Percentiles rank a stretch among this genome's conserved stretches.
phyloP scores from a whole-genome alignment of 2,329 filamentous ascomycete species.

The Westerdykella sp. region DNA sequence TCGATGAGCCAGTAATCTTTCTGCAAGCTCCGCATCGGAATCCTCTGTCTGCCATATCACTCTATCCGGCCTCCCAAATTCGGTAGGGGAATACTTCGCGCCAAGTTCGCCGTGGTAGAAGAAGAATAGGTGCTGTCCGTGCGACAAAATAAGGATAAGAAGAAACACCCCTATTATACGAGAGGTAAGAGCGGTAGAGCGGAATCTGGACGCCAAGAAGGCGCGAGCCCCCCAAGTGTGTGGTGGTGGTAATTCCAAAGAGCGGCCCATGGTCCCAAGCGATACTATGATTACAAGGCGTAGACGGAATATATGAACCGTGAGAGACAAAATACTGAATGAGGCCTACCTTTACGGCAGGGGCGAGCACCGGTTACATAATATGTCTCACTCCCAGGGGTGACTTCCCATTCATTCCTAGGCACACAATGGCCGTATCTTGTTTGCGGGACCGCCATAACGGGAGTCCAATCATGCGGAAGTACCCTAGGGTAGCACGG shows the following conservation, averaged over 20 bases:
- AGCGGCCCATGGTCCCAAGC: constrained; percentile 7
- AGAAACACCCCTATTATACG: constrained; percentile 9
- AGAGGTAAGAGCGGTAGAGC: constrained; percentile 1
- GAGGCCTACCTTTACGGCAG: no score
- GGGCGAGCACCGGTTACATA: neutral
- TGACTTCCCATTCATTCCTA: neutral
- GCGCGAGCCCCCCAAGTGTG: neutral
- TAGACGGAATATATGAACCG: no score
- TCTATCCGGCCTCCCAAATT: constrained; percentile 8
- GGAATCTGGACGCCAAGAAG: neutral
- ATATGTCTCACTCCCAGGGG: neutral
- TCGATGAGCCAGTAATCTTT: constrained; percentile 16
- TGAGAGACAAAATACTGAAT: no score
- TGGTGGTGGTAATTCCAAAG: constrained; percentile 3
- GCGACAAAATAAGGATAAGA: constrained; percentile 11
- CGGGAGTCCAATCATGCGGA: neutral
- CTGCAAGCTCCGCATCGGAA: constrained; percentile 8
- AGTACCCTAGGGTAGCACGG: neutral
- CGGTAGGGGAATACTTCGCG: constrained; percentile 18
- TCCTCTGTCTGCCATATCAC: neutral
- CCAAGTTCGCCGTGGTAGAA: constrained; percentile 13
- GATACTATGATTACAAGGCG: neutral
- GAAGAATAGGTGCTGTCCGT: constrained; percentile 16
- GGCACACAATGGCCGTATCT: neutral
- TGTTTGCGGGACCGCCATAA: neutral